A percentile compares a stretch with the other conserved stretches of the same genome.
Evolutionary conservation across 371 early-diverging fungal genomes (phyloP).

Genomic region (Zychaea mexicana): DNA sequence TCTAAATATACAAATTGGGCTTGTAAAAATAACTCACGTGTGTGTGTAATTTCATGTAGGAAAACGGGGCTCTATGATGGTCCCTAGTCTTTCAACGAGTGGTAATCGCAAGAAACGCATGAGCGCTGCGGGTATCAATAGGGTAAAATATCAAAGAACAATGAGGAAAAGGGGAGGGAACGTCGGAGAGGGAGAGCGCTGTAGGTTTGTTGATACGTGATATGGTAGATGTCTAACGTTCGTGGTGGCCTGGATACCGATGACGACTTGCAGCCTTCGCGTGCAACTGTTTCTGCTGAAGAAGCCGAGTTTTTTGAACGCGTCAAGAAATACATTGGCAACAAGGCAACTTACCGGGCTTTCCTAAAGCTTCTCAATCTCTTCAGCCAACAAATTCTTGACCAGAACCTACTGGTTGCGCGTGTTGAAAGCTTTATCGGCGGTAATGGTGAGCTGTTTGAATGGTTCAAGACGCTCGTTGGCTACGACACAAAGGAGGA

Average conservation of each 20-base stretch:
- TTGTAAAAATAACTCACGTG: too few relatives aligned
- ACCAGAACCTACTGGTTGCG: constrained; percentile 79
- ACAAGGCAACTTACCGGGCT: constrained; percentile 85
- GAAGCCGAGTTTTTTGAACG: constrained; percentile 91
- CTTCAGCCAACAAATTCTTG: constrained; percentile 93
- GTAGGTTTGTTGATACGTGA: not conserved
- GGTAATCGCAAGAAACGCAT: constrained; percentile 9
- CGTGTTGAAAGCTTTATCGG: constrained; percentile 80
- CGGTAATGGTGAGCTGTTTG: constrained; percentile 75
- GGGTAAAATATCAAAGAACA: constrained; percentile 5
- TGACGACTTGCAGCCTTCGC: constrained; percentile 12
- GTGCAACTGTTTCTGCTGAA: constrained; percentile 49
- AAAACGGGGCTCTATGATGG: constrained; percentile 12
- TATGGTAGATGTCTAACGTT: constrained; percentile 17
- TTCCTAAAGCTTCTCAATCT: constrained; percentile 95
- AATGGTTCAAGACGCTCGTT: constrained; percentile 92
- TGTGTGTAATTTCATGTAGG: not conserved
- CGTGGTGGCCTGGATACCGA: constrained; percentile 13
- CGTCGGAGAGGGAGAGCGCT: too few relatives aligned
- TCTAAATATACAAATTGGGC: too few relatives aligned
- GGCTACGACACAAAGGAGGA: constrained; percentile 76
- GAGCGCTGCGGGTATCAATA: constrained; percentile 7
- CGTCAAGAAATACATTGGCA: constrained; percentile 78
- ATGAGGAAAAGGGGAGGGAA: too few relatives aligned
- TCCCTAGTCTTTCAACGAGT: constrained; percentile 8